Conservation (phyloP, 2,329 filamentous ascomycete genomes). For the Curvularia eragrostidis region DNA sequence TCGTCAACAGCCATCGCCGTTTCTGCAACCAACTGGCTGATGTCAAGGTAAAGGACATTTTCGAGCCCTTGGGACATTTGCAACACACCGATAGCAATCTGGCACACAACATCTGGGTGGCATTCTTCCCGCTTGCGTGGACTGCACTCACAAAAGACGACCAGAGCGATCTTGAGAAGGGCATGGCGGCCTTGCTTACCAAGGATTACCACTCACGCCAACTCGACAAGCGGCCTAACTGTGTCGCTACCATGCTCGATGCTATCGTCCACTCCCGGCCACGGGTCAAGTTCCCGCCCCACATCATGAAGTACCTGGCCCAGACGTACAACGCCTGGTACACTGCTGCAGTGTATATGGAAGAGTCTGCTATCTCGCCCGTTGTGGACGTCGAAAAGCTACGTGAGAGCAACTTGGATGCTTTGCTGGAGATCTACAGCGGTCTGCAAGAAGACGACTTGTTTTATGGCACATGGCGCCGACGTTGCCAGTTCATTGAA, state of each 20-base stretch:
- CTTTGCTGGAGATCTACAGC: constrained; percentile 90
- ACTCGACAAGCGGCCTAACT: constrained; percentile 93
- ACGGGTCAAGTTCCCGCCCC: constrained; percentile 89
- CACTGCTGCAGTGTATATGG: constrained; percentile 86
- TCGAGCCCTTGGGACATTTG: constrained; percentile 88
- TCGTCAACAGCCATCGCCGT: constrained; percentile 79
- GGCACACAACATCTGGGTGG: constrained; percentile 88
- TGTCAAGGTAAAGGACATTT: constrained; percentile 83
- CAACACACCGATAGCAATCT: constrained; percentile 86
- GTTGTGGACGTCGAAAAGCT: constrained; percentile 83
- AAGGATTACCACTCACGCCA: constrained; percentile 96
- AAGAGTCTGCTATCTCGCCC: constrained; percentile 85
- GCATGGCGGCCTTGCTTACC: constrained; percentile 86
- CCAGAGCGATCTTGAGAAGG: constrained; percentile 85
- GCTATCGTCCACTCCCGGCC: constrained; percentile 85
- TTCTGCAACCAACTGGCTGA: constrained; percentile 86
- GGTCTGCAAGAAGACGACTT: constrained; percentile 92
- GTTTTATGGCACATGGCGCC: constrained; percentile 96
- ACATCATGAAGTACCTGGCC: constrained; percentile 93
- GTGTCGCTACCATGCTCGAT: constrained; percentile 89
- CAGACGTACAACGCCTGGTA: constrained; percentile 98
- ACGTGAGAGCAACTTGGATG: constrained; percentile 93
- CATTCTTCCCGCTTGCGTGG: constrained; percentile 93
- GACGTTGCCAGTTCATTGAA: constrained; percentile 94
- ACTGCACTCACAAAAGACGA: constrained; percentile 86